A percentile compares a stretch with the other conserved stretches of the same genome.
Evolutionary conservation across 139 green algal genomes (phyloP).

Genomic region (Mesostigma viride): DNA sequence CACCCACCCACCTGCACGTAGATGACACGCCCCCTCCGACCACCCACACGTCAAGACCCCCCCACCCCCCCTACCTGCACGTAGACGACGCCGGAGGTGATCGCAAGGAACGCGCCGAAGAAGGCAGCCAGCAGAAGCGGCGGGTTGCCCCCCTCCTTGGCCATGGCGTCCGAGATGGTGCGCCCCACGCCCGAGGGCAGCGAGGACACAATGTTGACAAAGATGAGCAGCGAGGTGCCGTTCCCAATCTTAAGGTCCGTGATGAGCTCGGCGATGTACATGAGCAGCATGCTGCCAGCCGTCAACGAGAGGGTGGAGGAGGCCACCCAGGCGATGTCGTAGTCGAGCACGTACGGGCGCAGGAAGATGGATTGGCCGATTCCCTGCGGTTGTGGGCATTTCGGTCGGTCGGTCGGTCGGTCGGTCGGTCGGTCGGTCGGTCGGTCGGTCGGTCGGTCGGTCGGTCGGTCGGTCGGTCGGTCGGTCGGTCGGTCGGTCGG

Average conservation of each 20-base stretch:
- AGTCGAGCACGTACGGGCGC: conserved; percentile 64
- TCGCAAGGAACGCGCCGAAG: conserved; percentile 65
- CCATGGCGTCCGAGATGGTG: conserved; percentile 40
- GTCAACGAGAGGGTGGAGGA: conserved; percentile 55
- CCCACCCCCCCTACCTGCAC: conserved; percentile 65
- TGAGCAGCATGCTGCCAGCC: conserved; percentile 71
- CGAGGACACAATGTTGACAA: conserved; percentile 85
- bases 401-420: too few species aligned
- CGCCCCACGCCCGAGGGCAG: conserved; percentile 67
- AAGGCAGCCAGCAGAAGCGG: not conserved
- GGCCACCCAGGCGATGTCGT: conserved; percentile 59
- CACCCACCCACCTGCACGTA: too few species aligned
- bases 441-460: too few species aligned
- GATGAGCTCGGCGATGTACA: conserved; percentile 79
- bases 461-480: too few species aligned
- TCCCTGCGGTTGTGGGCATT: conserved; percentile 35
- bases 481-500: too few species aligned
- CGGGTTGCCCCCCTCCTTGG: not conserved
- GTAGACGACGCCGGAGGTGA: conserved; percentile 93
- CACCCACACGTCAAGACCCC: too few species aligned
- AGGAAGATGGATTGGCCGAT: conserved; percentile 60
- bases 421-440: too few species aligned
- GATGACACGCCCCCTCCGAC: too few species aligned
- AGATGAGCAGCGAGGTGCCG: conserved; percentile 95
- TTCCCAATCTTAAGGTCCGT: conserved; percentile 94